Evolutionary conservation across 495 filamentous ascomycete genomes (phyloP).

Genomic region (Neurospora sp.): DNA sequence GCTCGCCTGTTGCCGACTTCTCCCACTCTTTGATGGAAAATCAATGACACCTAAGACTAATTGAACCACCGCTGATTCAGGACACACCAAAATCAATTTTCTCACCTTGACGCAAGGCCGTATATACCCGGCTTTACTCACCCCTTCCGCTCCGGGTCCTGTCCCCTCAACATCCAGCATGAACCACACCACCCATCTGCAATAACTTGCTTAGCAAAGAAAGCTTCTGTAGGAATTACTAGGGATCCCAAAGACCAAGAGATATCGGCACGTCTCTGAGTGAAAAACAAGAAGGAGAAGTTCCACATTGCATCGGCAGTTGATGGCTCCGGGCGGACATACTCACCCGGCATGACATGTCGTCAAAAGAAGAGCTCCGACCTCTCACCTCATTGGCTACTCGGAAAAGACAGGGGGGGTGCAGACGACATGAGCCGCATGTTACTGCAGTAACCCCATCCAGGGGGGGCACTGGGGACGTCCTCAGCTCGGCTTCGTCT

Average conservation of each 20-base stretch:
- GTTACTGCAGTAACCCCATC: neutral
- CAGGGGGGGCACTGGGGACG: neutral
- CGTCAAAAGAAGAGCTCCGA: neutral
- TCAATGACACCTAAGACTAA: too few species aligned
- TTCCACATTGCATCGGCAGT: neutral
- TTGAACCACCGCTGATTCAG: too few species aligned
- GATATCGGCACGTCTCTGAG: too few species aligned
- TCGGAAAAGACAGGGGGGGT: neutral
- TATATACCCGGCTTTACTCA: neutral
- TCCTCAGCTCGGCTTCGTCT: neutral
- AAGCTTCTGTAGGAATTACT: too few species aligned
- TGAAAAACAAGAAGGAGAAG: neutral
- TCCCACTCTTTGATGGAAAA: neutral
- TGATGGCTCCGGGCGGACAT: neutral
- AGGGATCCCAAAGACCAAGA: too few species aligned
- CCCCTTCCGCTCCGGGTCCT: neutral
- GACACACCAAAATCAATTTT: too few species aligned
- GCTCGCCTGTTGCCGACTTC: neutral
- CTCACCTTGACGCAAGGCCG: too few species aligned
- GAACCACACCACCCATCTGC: too few species aligned
- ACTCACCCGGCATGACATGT: neutral
- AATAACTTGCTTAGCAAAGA: too few species aligned
- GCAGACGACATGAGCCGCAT: neutral
- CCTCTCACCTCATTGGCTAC: neutral
- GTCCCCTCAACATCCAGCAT: neutral